Evolutionary conservation across 2,329 filamentous ascomycete species (phyloP).

Genomic region (Colletotrichum sp.): DNA sequence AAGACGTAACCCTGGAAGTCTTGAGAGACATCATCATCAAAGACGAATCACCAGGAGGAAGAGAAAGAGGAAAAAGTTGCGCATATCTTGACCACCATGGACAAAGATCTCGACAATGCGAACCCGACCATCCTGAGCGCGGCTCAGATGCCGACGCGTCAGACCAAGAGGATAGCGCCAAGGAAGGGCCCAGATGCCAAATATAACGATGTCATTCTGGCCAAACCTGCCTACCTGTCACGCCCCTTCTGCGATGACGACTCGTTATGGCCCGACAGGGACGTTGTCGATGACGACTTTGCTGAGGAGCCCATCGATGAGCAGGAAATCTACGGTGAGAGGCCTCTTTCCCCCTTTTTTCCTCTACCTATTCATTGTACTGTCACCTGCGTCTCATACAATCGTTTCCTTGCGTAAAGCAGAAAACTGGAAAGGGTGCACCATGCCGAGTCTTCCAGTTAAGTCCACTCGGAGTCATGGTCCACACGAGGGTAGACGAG

Average conservation of each 20-base stretch:
- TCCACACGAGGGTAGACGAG: neutral
- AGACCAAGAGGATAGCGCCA: constrained; percentile 53
- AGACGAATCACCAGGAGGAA: neutral
- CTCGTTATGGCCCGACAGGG: constrained; percentile 38
- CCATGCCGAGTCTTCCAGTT: neutral
- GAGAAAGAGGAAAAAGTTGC: neutral
- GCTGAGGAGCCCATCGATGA: constrained; percentile 87
- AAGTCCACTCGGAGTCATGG: neutral
- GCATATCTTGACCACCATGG: constrained; percentile 32
- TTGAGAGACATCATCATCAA: neutral
- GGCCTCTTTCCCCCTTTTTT: neutral
- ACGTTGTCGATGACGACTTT: constrained; percentile 60
- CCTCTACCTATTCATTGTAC: neutral
- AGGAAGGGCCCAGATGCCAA: constrained; percentile 52
- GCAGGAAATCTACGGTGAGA: constrained; percentile 91
- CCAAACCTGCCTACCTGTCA: constrained; percentile 48
- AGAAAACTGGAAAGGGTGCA: neutral
- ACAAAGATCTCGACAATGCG: constrained; percentile 69
- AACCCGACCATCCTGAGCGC: constrained; percentile 93
- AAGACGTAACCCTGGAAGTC: neutral
- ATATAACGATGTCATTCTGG: constrained; percentile 52
- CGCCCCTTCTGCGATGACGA: constrained; percentile 42
- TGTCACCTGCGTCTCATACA: neutral
- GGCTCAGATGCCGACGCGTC: constrained; percentile 85
- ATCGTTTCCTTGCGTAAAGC: neutral